These are phyloP conservation scores for Starmerella vitae DNA, from an alignment of 805 yeast species.

Conservation along the genomic window DNA sequence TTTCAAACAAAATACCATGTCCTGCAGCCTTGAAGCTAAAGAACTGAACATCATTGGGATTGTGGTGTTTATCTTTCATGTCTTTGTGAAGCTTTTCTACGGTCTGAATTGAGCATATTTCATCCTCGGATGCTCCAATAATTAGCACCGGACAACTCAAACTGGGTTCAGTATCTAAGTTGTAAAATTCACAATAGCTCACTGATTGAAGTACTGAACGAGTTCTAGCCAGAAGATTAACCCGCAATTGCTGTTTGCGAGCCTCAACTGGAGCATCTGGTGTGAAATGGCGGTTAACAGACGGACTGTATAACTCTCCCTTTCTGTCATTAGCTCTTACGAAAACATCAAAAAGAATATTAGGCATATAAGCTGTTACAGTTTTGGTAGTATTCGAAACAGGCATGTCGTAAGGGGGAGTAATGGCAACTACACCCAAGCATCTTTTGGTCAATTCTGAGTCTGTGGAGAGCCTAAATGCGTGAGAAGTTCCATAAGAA, in stretches of 20 bases:
- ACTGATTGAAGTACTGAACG: constrained; percentile 41
- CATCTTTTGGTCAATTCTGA: constrained; percentile 19
- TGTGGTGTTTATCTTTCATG: neutral
- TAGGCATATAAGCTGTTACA: constrained; percentile 4
- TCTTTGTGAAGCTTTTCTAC: constrained; percentile 21
- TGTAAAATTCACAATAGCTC: constrained; percentile 36
- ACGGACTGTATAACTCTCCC: constrained; percentile 46
- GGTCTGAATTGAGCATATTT: constrained; percentile 37
- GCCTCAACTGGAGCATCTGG: constrained; percentile 28
- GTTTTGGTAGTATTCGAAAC: neutral
- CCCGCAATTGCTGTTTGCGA: constrained; percentile 46
- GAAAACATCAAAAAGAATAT: constrained; percentile 34
- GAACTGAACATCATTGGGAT: neutral
- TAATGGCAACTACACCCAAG: constrained; percentile 26
- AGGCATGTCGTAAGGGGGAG: constrained; percentile 26
- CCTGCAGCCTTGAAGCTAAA: constrained; percentile 36
- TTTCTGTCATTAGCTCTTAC: constrained; percentile 47
- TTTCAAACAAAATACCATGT: constrained; percentile 49
- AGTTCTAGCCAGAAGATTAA: constrained; percentile 56
- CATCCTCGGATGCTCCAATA: constrained; percentile 46
- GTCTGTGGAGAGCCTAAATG: constrained; percentile 20
- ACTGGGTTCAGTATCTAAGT: constrained; percentile 32
- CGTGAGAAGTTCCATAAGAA: constrained; percentile 57
- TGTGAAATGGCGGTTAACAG: constrained; percentile 46
- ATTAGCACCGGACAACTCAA: constrained; percentile 37